Base-by-base conservation (phyloP, 2,329 filamentous ascomycete species). In the Lecanosticta acicola region DNA sequence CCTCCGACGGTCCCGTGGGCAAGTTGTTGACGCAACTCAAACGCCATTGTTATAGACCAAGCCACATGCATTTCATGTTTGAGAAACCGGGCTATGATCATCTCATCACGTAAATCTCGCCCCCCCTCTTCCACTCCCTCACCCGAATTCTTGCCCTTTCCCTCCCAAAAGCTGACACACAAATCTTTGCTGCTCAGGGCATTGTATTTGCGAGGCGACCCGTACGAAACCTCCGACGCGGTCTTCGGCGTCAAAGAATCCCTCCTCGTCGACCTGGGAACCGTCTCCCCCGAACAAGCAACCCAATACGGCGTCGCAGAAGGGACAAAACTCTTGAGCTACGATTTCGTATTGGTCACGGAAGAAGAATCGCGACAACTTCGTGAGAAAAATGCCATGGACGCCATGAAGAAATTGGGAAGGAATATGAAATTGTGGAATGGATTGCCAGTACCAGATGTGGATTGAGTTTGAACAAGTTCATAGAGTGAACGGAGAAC, bases 1-100 rank as follows among this genome's bases (percentile, higher is more conserved):
- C 87, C 1, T 76, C 87, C 58, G 87, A 94, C 66, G 87, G 86
- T 7, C 88, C 89, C 0, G 87, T 94, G 1, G 89, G 87, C 0
- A 79, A 81, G 66, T 63, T 93, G 55, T 68, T 93, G 57, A 69
- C 71, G 62, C 65, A 70, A 59, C 63, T 93, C 58, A 74, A 77
- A n/a, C 72, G 87, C n/a, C 87, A 93, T 68, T 80, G 81, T 45
- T 90, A 81, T 71, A 71, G 87, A 42, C 87, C 87, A 1, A 79
- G 81, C 16, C 87, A 93, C 66, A 78, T 91, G 74, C 87, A 93
- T 66, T 93, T 93, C 59, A 93, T 94, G 85, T 89, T 94, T 68
- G 80, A 83, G 62, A 89, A 87, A 71, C 66, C 74, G 26, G 85
- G 85, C 0, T 89, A 79, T 70, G 87, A 94, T 70, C 79, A 84